Base-by-base conservation (phyloP, 805 yeast genomes). In the Candida michaelii region DNA sequence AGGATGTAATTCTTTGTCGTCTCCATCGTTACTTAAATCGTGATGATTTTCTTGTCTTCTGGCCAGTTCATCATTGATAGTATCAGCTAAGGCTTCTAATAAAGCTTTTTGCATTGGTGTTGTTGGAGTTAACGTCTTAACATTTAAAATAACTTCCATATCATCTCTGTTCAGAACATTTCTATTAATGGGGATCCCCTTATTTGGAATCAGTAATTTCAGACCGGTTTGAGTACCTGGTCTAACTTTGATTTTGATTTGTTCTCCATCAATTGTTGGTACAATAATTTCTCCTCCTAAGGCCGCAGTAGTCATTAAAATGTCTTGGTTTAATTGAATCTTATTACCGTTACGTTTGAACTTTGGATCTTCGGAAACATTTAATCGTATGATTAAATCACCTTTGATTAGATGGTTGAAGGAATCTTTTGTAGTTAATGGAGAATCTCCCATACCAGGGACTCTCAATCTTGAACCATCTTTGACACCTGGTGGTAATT, bases 281-380 rank as follows among this genome's bases (percentile, higher is more conserved):
- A 93, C 79, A 37, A 84, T 80, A 16, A 93, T 76, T 34, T 79
- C 81, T 29, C 99, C 99, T 47, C 99, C 99, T 34, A 93, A 71
- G 0, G 97, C 89, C 1, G 99, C 99, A 0, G 99, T 93, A 1
- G 99, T 93, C 81, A 89, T 85, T 36, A 93, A 85, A 40, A 93
- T 81, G 33, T 80, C 79, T 36, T 82, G 79, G 19, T 74, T 71
- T 55, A 80, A 77, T 44, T 85, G 61, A 45, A 93, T 74, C 54
- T 87, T 83, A 50, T 79, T 76, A 27, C 85, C 83, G 25, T 71
- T 71, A 38, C 96, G 76, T 21, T 71, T 66, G 64, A 90, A 93
- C 23, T 70, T 65, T 27, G 82, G 74, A 61, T 93, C 97, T 23
- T 82, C 82, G 51, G 76, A 72, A 21, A 93, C 93, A 49, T 81